phyloP scores from a whole-genome alignment of 257 asterid species.

The Solanum sejunctum region DNA sequence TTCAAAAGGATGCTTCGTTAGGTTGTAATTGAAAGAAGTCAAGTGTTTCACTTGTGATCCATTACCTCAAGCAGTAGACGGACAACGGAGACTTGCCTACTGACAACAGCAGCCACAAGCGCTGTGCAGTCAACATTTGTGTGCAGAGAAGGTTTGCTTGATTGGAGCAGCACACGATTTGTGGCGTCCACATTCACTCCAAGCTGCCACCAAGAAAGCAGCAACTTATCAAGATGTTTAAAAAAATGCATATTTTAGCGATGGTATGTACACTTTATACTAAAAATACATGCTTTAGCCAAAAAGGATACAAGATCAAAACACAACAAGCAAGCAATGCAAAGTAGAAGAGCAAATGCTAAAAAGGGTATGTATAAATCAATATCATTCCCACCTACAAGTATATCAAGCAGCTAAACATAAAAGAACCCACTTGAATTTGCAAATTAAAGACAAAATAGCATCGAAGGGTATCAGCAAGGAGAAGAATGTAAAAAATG shows the following conservation, averaged over 20 bases:
- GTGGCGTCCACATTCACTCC: slow-evolving; percentile 59
- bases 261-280: too few relatives aligned
- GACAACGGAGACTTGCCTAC: slow-evolving; percentile 60
- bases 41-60: background rate
- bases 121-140: slow-evolving; percentile 59
- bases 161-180: slow-evolving; percentile 60
- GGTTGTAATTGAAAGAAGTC: background rate
- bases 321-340: background rate
- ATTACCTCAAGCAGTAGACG: slow-evolving; percentile 50
- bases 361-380: background rate
- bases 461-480: background rate
- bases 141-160: slow-evolving; percentile 61
- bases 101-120: slow-evolving; percentile 68
- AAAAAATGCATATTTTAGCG: background rate
- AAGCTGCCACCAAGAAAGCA: slow-evolving; percentile 34
- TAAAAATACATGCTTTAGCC: background rate
- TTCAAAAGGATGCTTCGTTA: background rate
- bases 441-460: background rate
- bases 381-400: background rate
- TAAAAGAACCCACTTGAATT: background rate
- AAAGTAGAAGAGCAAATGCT: background rate
- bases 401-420: background rate
- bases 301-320: background rate
- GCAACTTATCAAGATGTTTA: slow-evolving; percentile 6
- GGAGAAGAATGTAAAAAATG: background rate